phyloP scores from a whole-genome alignment of 768 basidiomycete genomes.

The Boletales sp. region DNA sequence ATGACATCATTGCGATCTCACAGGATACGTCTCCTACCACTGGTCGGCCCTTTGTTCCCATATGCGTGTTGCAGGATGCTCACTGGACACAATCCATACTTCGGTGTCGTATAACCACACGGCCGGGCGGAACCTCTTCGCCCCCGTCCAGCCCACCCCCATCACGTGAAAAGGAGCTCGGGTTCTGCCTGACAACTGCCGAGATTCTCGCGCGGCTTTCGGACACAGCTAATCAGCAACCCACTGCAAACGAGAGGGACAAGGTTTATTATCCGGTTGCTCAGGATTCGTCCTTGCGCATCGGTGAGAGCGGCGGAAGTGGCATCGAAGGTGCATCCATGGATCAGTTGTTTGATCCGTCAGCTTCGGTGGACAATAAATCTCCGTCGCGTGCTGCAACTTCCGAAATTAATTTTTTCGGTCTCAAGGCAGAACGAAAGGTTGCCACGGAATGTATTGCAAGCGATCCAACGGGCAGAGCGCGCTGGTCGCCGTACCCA shows the following conservation, averaged over 20 bases:
- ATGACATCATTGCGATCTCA: slow-evolving; percentile 74
- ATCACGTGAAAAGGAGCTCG: slow-evolving; percentile 57
- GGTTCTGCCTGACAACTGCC: slow-evolving; percentile 51
- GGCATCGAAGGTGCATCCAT: slow-evolving; percentile 53
- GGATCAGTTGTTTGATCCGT: slow-evolving; percentile 63
- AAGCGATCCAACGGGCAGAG: slow-evolving; percentile 41
- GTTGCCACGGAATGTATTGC: slow-evolving; percentile 40
- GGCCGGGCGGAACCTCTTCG: slow-evolving; percentile 22
- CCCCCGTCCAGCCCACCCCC: slow-evolving; percentile 38
- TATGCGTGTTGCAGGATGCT: slow-evolving; percentile 65
- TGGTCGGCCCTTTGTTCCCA: slow-evolving; percentile 62
- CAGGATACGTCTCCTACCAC: slow-evolving; percentile 73
- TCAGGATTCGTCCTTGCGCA: slow-evolving; percentile 63
- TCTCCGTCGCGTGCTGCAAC: slow-evolving; percentile 26
- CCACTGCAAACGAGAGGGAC: slow-evolving; percentile 17
- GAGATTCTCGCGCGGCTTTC: slow-evolving; percentile 43
- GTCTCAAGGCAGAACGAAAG: slow-evolving; percentile 47
- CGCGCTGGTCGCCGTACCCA: slow-evolving; percentile 65
- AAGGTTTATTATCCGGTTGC: slow-evolving; percentile 63
- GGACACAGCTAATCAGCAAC: slow-evolving; percentile 14
- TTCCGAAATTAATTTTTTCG: slow-evolving; percentile 61
- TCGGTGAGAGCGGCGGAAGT: slow-evolving; percentile 66
- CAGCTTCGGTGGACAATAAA: slow-evolving; percentile 21
- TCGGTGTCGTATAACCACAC: slow-evolving; percentile 52
- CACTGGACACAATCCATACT: slow-evolving; percentile 78